A percentile compares a stretch with the other conserved stretches of the same genome.
Evolutionary conservation across 192 early-diverging fungal species (phyloP).

Genomic region (Endogone sp.): DNA sequence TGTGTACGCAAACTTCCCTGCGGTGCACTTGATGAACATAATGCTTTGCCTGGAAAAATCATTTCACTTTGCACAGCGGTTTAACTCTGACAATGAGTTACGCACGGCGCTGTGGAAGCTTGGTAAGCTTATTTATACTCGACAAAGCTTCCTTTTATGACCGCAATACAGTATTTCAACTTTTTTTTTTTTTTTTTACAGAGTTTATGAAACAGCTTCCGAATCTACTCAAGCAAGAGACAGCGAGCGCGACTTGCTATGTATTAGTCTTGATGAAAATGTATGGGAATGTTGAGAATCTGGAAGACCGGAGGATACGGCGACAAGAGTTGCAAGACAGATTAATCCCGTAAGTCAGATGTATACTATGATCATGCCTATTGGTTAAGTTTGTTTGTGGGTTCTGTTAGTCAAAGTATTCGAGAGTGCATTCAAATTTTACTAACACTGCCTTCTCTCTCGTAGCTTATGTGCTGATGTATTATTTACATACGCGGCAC

Average conservation of each 20-base stretch:
- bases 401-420: too few relatives aligned
- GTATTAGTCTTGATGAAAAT: conserved; percentile 65
- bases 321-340: conserved; percentile 30
- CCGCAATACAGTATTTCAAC: not conserved
- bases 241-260: conserved; percentile 63
- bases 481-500: conserved; percentile 52
- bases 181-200: conserved; percentile 7
- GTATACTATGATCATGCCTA: not conserved
- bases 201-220: conserved; percentile 90
- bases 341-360: conserved; percentile 35
- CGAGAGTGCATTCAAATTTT: too few relatives aligned
- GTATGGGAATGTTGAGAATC: conserved; percentile 46
- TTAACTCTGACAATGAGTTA: conserved; percentile 74
- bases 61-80: conserved; percentile 75
- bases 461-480: conserved; percentile 51
- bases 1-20: conserved; percentile 54
- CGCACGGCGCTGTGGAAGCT: conserved; percentile 76
- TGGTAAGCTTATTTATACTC: conserved; percentile 19
- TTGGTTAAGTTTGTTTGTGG: not conserved
- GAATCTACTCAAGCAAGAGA: conserved; percentile 90
- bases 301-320: conserved; percentile 30
- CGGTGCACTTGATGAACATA: conserved; percentile 66
- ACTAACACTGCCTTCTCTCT: not conserved
- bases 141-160: not conserved
- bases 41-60: conserved; percentile 77